Evolutionary conservation across 257 asterid genomes (phyloP).

Genomic region (Lycium ferocissimum): DNA sequence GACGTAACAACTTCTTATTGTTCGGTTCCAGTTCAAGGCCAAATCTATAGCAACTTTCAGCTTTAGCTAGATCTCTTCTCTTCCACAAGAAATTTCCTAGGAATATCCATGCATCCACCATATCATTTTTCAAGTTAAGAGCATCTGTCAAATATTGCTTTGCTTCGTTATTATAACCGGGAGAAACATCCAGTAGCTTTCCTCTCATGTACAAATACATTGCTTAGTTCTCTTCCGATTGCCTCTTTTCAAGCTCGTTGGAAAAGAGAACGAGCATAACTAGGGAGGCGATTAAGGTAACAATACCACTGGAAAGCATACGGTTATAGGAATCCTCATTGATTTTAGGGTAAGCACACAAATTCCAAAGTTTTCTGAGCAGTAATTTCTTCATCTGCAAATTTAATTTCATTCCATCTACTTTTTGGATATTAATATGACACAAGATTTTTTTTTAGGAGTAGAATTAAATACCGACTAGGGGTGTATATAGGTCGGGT

Average conservation of each 20-base stretch:
- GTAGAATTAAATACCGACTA: too few relatives aligned
- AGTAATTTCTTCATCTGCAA: slow-evolving; percentile 51
- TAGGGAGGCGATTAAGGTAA: slow-evolving; percentile 76
- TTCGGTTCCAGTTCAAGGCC: neutral
- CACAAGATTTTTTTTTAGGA: too few relatives aligned
- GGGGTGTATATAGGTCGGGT: too few relatives aligned
- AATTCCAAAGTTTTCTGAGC: slow-evolving; percentile 70
- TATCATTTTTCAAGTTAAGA: neutral
- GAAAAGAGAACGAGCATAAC: slow-evolving; percentile 74
- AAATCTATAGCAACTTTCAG: neutral
- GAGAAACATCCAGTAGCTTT: too few relatives aligned
- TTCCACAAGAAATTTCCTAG: neutral
- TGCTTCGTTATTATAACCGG: too few relatives aligned
- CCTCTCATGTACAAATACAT: too few relatives aligned
- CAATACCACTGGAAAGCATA: slow-evolving; percentile 84
- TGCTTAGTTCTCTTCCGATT: too few relatives aligned
- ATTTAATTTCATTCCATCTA: neutral
- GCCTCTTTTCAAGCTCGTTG: slow-evolving; percentile 57
- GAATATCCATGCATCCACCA: neutral
- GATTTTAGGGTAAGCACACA: slow-evolving; percentile 94
- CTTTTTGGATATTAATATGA: too few relatives aligned
- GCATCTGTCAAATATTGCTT: too few relatives aligned
- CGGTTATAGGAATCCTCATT: slow-evolving; percentile 98
- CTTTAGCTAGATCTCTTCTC: neutral
- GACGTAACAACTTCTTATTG: too few relatives aligned